phyloP scores from a whole-genome alignment of 495 filamentous ascomycete species.

The Aspergillus indologenus region DNA sequence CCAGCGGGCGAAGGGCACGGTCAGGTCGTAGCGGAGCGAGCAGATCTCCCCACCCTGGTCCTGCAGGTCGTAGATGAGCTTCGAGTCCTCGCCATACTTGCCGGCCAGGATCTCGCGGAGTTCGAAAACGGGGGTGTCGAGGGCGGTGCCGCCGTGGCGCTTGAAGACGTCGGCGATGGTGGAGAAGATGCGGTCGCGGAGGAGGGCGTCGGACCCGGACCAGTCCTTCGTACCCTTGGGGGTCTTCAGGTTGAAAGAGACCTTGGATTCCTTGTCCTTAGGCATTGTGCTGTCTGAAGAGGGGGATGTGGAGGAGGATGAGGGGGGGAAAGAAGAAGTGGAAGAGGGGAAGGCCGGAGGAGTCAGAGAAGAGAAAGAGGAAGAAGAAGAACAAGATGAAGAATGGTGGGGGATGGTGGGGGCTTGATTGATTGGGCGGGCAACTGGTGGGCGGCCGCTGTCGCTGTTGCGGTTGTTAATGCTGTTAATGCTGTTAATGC shows the following conservation, averaged over 20 bases:
- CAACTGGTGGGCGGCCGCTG: not conserved
- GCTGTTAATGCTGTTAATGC: not conserved
- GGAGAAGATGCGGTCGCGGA: conserved; percentile 78
- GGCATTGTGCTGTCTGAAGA: conserved; percentile 23
- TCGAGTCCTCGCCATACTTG: conserved; percentile 90
- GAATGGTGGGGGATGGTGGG: conserved; percentile 43
- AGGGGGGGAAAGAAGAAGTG: conserved; percentile 6
- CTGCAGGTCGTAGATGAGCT: conserved; percentile 83
- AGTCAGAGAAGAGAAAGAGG: conserved; percentile 29
- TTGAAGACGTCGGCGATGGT: conserved; percentile 83
- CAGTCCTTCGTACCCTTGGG: conserved; percentile 46
- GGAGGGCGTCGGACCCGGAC: conserved; percentile 26
- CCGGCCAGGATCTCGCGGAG: conserved; percentile 75
- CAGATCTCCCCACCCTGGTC: conserved; percentile 85
- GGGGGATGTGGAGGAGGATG: not conserved
- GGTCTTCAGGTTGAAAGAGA: conserved; percentile 42
- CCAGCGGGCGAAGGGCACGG: conserved; percentile 86
- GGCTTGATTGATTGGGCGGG: conserved; percentile 16
- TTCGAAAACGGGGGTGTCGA: conserved; percentile 84
- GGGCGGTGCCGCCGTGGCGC: conserved; percentile 79
- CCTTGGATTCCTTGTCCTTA: conserved; percentile 39
- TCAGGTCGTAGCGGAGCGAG: conserved; percentile 86
- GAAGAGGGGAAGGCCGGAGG: conserved; percentile 25
- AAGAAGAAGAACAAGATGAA: conserved; percentile 27
- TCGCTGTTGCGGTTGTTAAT: not conserved